Evolutionary conservation across 768 basidiomycete species (phyloP).

Genomic region (Agaricus bisporus): DNA sequence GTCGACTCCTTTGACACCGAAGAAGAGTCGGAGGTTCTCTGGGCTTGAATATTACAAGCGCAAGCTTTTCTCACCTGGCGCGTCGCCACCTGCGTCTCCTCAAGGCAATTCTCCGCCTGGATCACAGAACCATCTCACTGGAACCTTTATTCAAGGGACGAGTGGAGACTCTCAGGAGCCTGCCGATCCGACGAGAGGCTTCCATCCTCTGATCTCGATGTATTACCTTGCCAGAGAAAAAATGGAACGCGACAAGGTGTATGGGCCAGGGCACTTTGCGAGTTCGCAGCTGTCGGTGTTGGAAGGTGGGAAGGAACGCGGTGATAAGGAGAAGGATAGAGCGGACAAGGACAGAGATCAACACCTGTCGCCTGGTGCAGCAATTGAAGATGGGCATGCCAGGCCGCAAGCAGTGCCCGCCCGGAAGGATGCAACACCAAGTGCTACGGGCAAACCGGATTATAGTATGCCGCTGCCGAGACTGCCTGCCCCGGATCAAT

Average conservation of each 20-base stretch:
- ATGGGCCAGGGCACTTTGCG: constrained; percentile 92
- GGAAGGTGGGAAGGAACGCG: constrained; percentile 14
- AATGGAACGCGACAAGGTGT: constrained; percentile 88
- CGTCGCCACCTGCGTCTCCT: constrained; percentile 36
- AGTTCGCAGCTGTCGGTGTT: constrained; percentile 74
- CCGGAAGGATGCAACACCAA: constrained; percentile 21
- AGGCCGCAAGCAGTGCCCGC: constrained; percentile 20
- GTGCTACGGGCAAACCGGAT: constrained; percentile 43
- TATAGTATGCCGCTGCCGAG: constrained; percentile 82
- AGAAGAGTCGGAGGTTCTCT: constrained; percentile 83
- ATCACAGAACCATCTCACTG: constrained; percentile 52
- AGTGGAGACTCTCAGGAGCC: constrained; percentile 43
- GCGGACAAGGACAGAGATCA: constrained; percentile 1
- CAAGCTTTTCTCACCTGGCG: constrained; percentile 73
- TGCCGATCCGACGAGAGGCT: constrained; percentile 84
- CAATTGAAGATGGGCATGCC: constrained; percentile 12
- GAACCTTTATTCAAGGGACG: constrained; percentile 19
- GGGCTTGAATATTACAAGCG: constrained; percentile 92
- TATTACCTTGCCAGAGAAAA: constrained; percentile 96
- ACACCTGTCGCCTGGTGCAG: constrained; percentile 10
- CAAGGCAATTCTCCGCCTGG: constrained; percentile 50
- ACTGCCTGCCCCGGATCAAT: constrained; percentile 74
- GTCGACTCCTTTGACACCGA: constrained; percentile 43
- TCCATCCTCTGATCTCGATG: constrained; percentile 93
- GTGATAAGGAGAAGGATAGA: background rate